Evolutionary conservation across 1,284 basidiomycete genomes (phyloP).

Genomic region (Moesziomyces globuligerus): DNA sequence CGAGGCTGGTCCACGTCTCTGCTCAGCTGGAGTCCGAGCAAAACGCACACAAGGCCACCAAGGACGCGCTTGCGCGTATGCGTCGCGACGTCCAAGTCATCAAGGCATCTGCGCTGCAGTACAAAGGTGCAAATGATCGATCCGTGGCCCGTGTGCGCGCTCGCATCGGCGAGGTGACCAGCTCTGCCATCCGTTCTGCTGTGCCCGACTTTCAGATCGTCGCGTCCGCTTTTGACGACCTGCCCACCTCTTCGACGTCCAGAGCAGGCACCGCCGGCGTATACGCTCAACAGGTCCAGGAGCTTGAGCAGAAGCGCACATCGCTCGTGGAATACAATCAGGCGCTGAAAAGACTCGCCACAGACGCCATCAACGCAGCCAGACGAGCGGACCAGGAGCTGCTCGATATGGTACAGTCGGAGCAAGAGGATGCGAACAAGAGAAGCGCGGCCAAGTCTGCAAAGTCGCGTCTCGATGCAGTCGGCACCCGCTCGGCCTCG

Average conservation of each 20-base stretch:
- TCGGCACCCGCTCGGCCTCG: slow-evolving; percentile 15
- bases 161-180: slow-evolving; percentile 51
- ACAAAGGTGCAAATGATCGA: slow-evolving; percentile 44
- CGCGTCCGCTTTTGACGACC: slow-evolving; percentile 36
- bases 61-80: slow-evolving; percentile 43
- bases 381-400: slow-evolving; percentile 36
- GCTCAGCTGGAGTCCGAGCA: slow-evolving; percentile 32
- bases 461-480: slow-evolving; percentile 12
- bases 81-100: slow-evolving; percentile 42
- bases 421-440: slow-evolving; percentile 38
- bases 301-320: slow-evolving; percentile 43
- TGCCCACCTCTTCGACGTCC: slow-evolving; percentile 11
- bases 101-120: slow-evolving; percentile 48
- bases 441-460: slow-evolving; percentile 8
- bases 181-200: slow-evolving; percentile 39
- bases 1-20: slow-evolving; percentile 25
- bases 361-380: slow-evolving; percentile 49
- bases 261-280: slow-evolving; percentile 11
- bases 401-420: slow-evolving; percentile 39
- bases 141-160: slow-evolving; percentile 41
- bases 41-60: slow-evolving; percentile 43
- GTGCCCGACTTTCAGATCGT: slow-evolving; percentile 53
- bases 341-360: slow-evolving; percentile 48
- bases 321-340: slow-evolving; percentile 49
- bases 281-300: slow-evolving; percentile 47